These are phyloP conservation scores for Cercospora brassicicola DNA, from an alignment of 2,329 filamentous ascomycete genomes.

Conservation along the genomic window DNA sequence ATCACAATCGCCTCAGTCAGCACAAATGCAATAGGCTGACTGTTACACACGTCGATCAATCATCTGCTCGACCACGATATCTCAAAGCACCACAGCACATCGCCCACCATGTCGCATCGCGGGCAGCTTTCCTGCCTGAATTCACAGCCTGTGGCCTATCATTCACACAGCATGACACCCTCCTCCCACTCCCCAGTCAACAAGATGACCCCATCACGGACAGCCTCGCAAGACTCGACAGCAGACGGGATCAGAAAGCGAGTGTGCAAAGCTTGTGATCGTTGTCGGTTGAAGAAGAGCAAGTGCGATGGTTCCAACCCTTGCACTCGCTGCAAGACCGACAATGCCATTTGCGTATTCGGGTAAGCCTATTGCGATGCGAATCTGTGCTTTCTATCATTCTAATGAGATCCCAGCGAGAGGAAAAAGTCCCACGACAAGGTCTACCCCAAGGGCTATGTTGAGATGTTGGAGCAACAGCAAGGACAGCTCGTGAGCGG, in stretches of 20 bases:
- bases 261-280: slow-evolving; percentile 67
- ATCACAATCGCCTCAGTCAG: background rate
- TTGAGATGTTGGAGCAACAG: slow-evolving; percentile 68
- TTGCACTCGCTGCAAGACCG: slow-evolving; percentile 62
- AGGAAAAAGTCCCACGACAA: slow-evolving; percentile 67
- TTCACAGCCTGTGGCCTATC: slow-evolving; percentile 21
- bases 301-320: slow-evolving; percentile 66
- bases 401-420: slow-evolving; percentile 42
- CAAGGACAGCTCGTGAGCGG: slow-evolving; percentile 62
- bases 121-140: slow-evolving; percentile 26
- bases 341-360: slow-evolving; percentile 66
- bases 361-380: slow-evolving; percentile 40
- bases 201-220: slow-evolving; percentile 30
- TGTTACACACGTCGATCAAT: background rate
- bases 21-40: background rate
- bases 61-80: background rate
- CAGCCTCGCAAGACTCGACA: slow-evolving; percentile 31
- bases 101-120: slow-evolving; percentile 22
- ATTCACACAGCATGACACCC: slow-evolving; percentile 28
- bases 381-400: background rate
- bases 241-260: slow-evolving; percentile 52
- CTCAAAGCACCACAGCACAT: background rate
- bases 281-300: slow-evolving; percentile 66
- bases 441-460: slow-evolving; percentile 67
- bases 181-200: slow-evolving; percentile 26